Evolutionary conservation across 352 stramenopile genomes (phyloP), one percentile per base, ranked within the genome.

Genomic region (Phytophthora pinifolia): DNA sequence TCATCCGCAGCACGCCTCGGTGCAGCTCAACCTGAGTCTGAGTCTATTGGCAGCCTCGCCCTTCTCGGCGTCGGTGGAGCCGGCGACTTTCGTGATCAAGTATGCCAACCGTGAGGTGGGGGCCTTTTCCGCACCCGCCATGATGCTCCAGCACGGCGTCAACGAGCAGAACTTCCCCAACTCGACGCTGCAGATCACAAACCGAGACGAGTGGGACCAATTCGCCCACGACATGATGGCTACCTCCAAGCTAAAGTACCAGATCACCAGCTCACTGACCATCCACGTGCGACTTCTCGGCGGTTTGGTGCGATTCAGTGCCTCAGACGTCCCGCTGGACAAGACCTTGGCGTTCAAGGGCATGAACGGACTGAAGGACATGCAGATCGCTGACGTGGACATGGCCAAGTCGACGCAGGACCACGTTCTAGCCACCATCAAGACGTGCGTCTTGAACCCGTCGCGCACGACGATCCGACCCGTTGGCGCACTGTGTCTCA

Each of bases 361-460:
- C 15, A 88, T 92, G 76, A 35, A 74, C 33, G 79, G 78, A 12
- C 67, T 92, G 38, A 65, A 65, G 53, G 64, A 69, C 41, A 85
- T 92, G 79, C 64, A 74, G 35, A 89, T 92, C 41, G 64, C 47
- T 2, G 62, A 65, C 9, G 74, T 90, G 18, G 60, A 84, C 29
- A 87, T 92, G 83, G 65, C 51, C 13, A 43, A 77, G 25, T 92
- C 83, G 20, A 92, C 79, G 4, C 49, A 71, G 25, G 63, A 72
- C 36, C 54, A 82, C 27, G 79, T 89, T 45, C n/a, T 85, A 31
- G 70, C 78, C 10, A 75, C 48, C 4, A 90, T 92, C 70, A 85
- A 83, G 54, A 86, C 83, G n/a, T 92, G 83, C 49, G 55, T 92
- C n/a, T 74, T 68, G 25, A 92, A 92, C 32, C 83, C 83, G n/a